phyloP scores from a whole-genome alignment of 495 filamentous ascomycete species.

The Talaromyces wortmannii region DNA sequence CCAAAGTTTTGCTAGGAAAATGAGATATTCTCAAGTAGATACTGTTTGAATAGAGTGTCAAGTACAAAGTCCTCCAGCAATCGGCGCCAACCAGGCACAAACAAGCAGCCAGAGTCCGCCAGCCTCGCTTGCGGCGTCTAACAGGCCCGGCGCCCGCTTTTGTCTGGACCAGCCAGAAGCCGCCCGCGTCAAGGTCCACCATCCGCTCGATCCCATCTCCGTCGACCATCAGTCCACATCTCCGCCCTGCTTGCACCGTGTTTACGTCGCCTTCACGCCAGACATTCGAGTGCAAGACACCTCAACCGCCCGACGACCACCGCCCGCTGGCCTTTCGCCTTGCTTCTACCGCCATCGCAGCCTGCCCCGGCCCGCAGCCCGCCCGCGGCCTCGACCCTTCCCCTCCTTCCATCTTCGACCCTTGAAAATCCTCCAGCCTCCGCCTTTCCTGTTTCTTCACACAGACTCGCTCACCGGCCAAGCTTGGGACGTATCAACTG shows the following conservation, averaged over 20 bases:
- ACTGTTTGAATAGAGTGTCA: too few species aligned
- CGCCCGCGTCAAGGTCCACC: conserved; percentile 19
- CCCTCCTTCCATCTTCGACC: conserved; percentile 10
- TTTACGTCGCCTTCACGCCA: not conserved
- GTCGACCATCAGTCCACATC: not conserved
- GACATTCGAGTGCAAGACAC: conserved; percentile 5
- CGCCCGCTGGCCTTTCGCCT: conserved; percentile 9
- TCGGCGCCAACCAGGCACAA: too few species aligned
- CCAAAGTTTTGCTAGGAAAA: too few species aligned
- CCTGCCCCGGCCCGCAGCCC: conserved; percentile 1
- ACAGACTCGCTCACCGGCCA: not conserved
- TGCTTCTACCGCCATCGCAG: not conserved
- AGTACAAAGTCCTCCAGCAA: too few species aligned
- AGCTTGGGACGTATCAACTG: too few species aligned
- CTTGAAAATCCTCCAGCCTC: not conserved
- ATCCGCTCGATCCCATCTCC: not conserved
- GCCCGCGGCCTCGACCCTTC: conserved; percentile 14
- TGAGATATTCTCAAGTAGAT: too few species aligned
- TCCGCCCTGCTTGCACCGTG: not conserved
- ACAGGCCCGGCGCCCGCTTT: conserved; percentile 16
- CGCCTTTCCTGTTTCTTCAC: not conserved
- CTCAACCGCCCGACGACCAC: conserved; percentile 24
- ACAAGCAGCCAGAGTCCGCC: not conserved
- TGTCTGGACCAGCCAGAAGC: conserved; percentile 39
- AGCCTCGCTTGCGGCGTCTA: conserved; percentile 29